A percentile compares a stretch with the other conserved stretches of the same genome.
Conservation (phyloP, 225 moss, liverwort and hornwort species). For the Anthoceros angustus region DNA sequence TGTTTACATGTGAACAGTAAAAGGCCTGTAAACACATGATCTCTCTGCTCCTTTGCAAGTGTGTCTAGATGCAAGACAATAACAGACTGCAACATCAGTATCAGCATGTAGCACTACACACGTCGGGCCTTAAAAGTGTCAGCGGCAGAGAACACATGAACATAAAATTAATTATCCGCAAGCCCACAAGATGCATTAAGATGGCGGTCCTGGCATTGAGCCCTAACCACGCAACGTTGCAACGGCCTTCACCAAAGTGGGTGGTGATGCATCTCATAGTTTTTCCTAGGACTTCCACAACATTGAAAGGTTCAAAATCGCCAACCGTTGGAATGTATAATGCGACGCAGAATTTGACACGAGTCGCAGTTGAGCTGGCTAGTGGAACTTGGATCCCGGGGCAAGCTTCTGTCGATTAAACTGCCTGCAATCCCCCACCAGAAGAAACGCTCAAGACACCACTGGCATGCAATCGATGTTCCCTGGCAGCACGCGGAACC, state of each 20-base stretch:
- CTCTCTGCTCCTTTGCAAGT: not conserved
- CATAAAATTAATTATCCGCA: no score
- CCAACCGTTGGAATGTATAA: constrained; percentile 95
- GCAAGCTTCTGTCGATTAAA: constrained; percentile 67
- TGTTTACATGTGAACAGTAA: constrained; percentile 18
- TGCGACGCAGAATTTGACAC: constrained; percentile 94
- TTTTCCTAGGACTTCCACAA: no score
- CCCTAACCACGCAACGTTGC: no score
- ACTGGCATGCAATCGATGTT: not conserved
- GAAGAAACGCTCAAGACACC: not conserved
- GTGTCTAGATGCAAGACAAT: no score
- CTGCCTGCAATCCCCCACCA: constrained; percentile 16
- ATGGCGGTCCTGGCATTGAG: no score
- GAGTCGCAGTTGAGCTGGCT: constrained; percentile 68
- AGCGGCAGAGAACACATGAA: no score
- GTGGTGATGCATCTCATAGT: no score
- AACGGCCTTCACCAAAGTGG: no score
- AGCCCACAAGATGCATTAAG: no score
- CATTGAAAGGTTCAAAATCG: constrained; percentile 15
- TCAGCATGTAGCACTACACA: no score
- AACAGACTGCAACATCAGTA: no score
- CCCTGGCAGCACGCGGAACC: constrained; percentile 41
- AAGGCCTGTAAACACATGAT: not conserved
- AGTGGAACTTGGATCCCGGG: constrained; percentile 62
- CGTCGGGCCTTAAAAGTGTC: no score